phyloP scores from a whole-genome alignment of 805 yeast species.

The Yarrowia keelungensis region DNA sequence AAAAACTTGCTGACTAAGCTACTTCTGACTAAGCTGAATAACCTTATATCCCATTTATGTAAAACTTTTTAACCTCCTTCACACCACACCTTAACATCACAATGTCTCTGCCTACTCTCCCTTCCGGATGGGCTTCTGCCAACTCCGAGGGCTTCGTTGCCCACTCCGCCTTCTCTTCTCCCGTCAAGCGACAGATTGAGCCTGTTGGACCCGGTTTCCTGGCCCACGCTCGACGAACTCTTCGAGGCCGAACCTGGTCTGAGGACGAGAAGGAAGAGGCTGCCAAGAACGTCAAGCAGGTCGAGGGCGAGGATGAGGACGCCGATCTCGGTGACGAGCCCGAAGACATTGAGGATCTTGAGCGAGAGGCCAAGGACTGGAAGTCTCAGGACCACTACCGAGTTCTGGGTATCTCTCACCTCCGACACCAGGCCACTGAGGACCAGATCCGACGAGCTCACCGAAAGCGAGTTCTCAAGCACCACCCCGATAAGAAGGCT shows the following conservation, averaged over 20 bases:
- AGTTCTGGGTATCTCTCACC: constrained; percentile 89
- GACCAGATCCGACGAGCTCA: constrained; percentile 96
- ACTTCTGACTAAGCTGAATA: not conserved
- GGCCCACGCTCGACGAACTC: constrained; percentile 94
- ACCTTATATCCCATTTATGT: not conserved
- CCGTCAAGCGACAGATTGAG: constrained; percentile 71
- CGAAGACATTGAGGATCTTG: constrained; percentile 79
- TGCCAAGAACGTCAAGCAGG: constrained; percentile 76
- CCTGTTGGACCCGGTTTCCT: constrained; percentile 96
- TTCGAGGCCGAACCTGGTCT: constrained; percentile 98
- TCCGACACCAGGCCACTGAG: constrained; percentile 89
- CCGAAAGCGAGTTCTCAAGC: constrained; percentile 93
- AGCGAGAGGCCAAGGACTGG: constrained; percentile 98
- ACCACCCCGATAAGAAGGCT: constrained; percentile 98
- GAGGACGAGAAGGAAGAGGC: constrained; percentile 95
- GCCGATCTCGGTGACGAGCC: constrained; percentile 64
- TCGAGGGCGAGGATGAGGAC: constrained; percentile 63
- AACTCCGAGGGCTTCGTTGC: constrained; percentile 45
- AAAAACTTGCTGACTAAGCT: not conserved
- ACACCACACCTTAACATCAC: not conserved
- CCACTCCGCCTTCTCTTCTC: constrained; percentile 46
- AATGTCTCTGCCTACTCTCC: constrained; percentile 45
- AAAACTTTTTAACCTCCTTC: constrained; percentile 3
- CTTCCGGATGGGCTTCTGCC: constrained; percentile 45
- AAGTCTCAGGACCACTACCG: constrained; percentile 95